Evolutionary conservation across 768 basidiomycete genomes (phyloP).

Genomic region (Russula lepida): DNA sequence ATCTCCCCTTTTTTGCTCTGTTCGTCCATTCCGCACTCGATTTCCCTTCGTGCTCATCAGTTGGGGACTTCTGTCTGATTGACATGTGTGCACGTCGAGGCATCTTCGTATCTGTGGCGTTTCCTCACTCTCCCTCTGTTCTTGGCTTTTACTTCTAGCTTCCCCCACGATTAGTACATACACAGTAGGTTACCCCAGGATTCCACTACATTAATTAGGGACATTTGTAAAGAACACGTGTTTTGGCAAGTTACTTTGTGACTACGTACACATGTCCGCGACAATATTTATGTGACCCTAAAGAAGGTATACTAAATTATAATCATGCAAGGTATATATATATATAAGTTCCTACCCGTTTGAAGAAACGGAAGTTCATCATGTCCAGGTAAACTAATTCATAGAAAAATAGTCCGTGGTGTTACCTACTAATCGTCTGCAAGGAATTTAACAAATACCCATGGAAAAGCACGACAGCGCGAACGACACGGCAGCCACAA

Average conservation of each 20-base stretch:
- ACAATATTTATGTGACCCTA: not conserved
- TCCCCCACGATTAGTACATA: too few relatives aligned
- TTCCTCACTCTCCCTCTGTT: conserved; percentile 26
- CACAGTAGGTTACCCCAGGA: too few relatives aligned
- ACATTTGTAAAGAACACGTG: too few relatives aligned
- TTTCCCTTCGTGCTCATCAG: conserved; percentile 16
- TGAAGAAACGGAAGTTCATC: not conserved
- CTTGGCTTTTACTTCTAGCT: conserved; percentile 26
- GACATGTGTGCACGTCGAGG: conserved; percentile 19
- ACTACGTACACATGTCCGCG: not conserved
- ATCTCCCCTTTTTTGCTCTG: not conserved
- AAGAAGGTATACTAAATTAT: not conserved
- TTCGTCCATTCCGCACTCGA: not conserved
- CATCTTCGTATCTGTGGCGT: conserved; percentile 20
- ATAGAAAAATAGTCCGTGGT: not conserved
- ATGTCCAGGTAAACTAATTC: not conserved
- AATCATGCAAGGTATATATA: not conserved
- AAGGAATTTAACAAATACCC: not conserved
- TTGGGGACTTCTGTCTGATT: conserved; percentile 22
- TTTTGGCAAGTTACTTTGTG: too few relatives aligned
- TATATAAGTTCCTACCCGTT: not conserved
- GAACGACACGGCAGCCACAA: not conserved
- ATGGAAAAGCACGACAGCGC: not conserved
- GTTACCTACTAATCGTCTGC: not conserved
- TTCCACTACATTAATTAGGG: not conserved